phyloP scores from a whole-genome alignment of 768 basidiomycete species.

The Hysterangium stoloniferum region DNA sequence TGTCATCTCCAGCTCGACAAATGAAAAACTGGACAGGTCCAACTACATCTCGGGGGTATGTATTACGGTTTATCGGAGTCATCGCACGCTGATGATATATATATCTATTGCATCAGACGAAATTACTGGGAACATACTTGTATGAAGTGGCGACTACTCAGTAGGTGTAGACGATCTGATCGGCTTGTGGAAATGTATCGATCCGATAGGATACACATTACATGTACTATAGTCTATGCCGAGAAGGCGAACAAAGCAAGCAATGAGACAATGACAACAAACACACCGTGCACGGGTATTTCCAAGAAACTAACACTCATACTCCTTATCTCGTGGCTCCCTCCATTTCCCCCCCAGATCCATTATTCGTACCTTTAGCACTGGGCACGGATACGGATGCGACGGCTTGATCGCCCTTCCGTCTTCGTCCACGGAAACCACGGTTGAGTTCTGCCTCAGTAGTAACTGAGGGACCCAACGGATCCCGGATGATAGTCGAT shows the following conservation, averaged over 20 bases:
- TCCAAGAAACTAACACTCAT: no score
- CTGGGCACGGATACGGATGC: not conserved
- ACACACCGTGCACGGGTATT: no score
- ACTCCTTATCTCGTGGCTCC: not conserved
- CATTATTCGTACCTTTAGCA: no score
- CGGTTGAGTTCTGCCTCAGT: not conserved
- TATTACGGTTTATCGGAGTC: not conserved
- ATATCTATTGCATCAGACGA: slow-evolving; percentile 36
- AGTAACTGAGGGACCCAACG: not conserved
- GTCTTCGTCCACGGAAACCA: not conserved
- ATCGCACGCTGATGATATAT: not conserved
- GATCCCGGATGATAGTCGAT: slow-evolving; percentile 7
- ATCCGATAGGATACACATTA: slow-evolving; percentile 3
- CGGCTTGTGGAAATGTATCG: not conserved
- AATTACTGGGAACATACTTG: slow-evolving; percentile 73
- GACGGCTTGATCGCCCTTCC: not conserved
- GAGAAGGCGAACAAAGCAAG: not conserved
- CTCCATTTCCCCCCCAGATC: no score
- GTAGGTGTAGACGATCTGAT: slow-evolving; percentile 4
- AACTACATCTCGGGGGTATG: slow-evolving; percentile 86
- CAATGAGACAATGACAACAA: no score
- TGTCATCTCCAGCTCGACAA: slow-evolving; percentile 56
- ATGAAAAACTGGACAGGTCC: slow-evolving; percentile 87
- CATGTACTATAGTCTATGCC: slow-evolving; percentile 8
- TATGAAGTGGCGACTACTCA: slow-evolving; percentile 51